phyloP scores from a whole-genome alignment of 306 rosid species.

The Vigna hirtella region DNA sequence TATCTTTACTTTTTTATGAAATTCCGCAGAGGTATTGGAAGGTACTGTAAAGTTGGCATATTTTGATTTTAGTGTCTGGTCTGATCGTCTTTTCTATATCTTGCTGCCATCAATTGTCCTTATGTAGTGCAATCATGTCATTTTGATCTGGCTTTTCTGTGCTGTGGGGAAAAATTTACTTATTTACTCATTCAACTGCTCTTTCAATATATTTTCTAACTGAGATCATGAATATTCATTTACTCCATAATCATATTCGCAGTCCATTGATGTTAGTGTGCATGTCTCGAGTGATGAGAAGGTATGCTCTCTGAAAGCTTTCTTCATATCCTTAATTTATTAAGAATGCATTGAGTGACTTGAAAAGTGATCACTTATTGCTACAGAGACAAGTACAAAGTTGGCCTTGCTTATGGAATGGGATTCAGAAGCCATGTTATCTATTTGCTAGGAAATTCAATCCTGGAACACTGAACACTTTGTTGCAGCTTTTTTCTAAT shows the following conservation, averaged over 20 bases:
- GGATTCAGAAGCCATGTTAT: constrained; percentile 86
- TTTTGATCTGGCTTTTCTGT: neutral
- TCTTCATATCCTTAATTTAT: constrained; percentile 8
- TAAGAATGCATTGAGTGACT: constrained; percentile 2
- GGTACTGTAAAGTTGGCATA: constrained; percentile 14
- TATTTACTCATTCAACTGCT: neutral
- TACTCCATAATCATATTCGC: constrained; percentile 49
- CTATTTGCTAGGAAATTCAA: constrained; percentile 94
- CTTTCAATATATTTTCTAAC: constrained; percentile 14
- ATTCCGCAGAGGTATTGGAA: neutral
- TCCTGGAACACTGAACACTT: constrained; percentile 66
- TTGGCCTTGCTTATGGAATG: constrained; percentile 99
- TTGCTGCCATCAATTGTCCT: neutral
- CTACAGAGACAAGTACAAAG: constrained; percentile 80
- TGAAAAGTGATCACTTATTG: constrained; percentile 23
- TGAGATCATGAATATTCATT: constrained; percentile 31
- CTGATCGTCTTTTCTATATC: neutral
- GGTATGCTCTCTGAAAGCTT: constrained; percentile 57
- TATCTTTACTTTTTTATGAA: neutral
- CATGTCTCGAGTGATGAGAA: constrained; percentile 84
- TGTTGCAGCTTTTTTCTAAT: constrained; percentile 74
- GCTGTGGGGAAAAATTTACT: neutral
- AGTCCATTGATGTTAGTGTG: constrained; percentile 90
- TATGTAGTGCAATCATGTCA: neutral
- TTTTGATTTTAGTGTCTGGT: neutral